Conservation (phyloP, 139 green algal genomes). For the Asterochloris sp. region DNA sequence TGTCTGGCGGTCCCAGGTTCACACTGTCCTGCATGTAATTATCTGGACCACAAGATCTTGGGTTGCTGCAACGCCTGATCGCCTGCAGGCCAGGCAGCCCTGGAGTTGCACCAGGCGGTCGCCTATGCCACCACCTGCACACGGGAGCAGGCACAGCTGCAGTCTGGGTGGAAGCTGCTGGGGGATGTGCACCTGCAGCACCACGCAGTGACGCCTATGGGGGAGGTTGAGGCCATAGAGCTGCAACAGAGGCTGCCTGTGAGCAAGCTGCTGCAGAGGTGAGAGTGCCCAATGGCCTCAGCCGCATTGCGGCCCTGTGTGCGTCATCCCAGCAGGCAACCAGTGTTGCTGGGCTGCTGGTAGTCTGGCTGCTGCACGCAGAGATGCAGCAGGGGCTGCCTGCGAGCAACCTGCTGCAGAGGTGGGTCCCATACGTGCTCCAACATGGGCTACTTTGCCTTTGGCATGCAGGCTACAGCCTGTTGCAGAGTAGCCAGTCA, state of each 20-base stretch:
- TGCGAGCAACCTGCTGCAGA: too few species aligned
- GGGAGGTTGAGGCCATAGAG: too few species aligned
- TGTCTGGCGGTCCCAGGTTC: neutral
- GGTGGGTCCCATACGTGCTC: too few species aligned
- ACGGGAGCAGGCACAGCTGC: slow-evolving; percentile 27
- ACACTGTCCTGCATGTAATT: neutral
- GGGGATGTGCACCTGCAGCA: slow-evolving; percentile 61
- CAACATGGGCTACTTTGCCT: too few species aligned
- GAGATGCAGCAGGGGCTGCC: too few species aligned
- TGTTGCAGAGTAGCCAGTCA: too few species aligned
- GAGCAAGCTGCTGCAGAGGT: neutral
- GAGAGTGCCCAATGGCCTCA: too few species aligned
- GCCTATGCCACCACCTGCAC: slow-evolving; percentile 17
- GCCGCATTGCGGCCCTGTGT: too few species aligned
- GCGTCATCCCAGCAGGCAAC: too few species aligned
- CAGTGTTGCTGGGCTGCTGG: too few species aligned
- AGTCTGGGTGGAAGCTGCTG: slow-evolving; percentile 69
- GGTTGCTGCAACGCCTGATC: neutral
- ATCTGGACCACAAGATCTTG: neutral
- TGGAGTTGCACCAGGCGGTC: slow-evolving; percentile 44
- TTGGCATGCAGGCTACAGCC: too few species aligned
- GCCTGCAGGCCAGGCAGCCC: slow-evolving; percentile 39
- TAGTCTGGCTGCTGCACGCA: too few species aligned
- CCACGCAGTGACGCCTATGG: slow-evolving; percentile 35
- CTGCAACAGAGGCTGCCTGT: neutral